Conservation (phyloP, 495 filamentous ascomycete species). For the Neurospora sublineolata region DNA sequence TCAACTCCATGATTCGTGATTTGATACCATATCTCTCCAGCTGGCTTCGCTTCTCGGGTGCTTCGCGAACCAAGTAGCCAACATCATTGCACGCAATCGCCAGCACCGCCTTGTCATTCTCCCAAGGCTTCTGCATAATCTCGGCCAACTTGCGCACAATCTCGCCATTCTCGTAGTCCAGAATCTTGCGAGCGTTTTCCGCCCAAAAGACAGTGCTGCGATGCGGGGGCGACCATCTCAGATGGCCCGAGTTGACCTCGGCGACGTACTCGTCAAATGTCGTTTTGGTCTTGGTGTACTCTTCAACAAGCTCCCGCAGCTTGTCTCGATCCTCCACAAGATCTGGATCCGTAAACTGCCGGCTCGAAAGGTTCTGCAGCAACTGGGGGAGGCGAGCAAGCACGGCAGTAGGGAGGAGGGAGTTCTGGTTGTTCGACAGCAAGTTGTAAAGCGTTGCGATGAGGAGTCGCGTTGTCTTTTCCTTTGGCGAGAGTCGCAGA, state of each 20-base stretch:
- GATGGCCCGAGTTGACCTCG: constrained; percentile 77
- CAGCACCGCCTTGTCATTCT: constrained; percentile 87
- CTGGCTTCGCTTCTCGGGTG: constrained; percentile 70
- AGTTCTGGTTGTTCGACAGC: constrained; percentile 58
- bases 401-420: constrained; percentile 69
- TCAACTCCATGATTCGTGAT: constrained; percentile 85
- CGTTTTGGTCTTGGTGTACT: constrained; percentile 92
- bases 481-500: constrained; percentile 84
- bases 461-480: constrained; percentile 90
- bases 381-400: constrained; percentile 73
- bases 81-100: constrained; percentile 95
- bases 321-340: constrained; percentile 72
- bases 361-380: constrained; percentile 65
- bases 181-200: constrained; percentile 85
- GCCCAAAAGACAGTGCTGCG: constrained; percentile 85
- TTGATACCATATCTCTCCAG: constrained; percentile 90
- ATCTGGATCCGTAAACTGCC: constrained; percentile 81
- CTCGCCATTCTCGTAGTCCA: constrained; percentile 72
- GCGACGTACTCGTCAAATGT: constrained; percentile 93
- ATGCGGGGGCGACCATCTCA: constrained; percentile 93
- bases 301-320: constrained; percentile 71
- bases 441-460: constrained; percentile 84
- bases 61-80: constrained; percentile 76
- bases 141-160: constrained; percentile 75
- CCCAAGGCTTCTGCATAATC: constrained; percentile 78